A percentile compares a stretch with the other conserved stretches of the same genome.
These are phyloP conservation scores for Eucommia ulmoides DNA, from an alignment of 257 asterid species.

Conservation along the genomic window DNA sequence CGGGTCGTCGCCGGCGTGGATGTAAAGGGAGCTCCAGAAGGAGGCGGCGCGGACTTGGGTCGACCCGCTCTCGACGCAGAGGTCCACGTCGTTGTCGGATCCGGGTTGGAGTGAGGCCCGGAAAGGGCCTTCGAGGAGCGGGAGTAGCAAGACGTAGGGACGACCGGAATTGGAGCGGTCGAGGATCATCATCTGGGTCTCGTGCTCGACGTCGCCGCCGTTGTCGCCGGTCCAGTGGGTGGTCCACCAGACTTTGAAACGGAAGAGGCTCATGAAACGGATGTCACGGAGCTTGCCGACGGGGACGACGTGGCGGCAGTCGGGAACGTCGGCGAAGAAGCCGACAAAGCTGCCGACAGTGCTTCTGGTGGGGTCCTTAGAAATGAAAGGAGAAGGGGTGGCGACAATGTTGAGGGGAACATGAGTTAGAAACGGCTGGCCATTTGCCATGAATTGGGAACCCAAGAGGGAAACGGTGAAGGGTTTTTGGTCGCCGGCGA, in stretches of 20 bases:
- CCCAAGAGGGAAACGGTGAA: slow-evolving; percentile 12
- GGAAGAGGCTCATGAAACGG: slow-evolving; percentile 21
- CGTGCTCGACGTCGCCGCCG: slow-evolving; percentile 16
- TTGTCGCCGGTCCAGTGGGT: slow-evolving; percentile 19
- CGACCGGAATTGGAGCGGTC: slow-evolving; percentile 12
- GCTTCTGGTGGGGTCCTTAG: slow-evolving; percentile 7
- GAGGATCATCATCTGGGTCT: slow-evolving; percentile 17
- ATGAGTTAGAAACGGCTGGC: slow-evolving; percentile 16
- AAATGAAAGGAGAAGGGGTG: slow-evolving; percentile 9
- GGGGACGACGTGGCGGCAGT: slow-evolving; percentile 19
- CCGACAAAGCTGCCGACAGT: slow-evolving; percentile 16
- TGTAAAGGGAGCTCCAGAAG: slow-evolving; percentile 7
- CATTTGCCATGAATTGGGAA: slow-evolving; percentile 15
- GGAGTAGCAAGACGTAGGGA: slow-evolving; percentile 15
- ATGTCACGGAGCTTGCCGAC: slow-evolving; percentile 15
- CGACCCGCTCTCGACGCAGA: slow-evolving; percentile 15
- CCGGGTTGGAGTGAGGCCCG: slow-evolving; percentile 13
- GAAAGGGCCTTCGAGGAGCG: slow-evolving; percentile 14
- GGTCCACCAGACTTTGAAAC: slow-evolving; percentile 30
- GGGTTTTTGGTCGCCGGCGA: slow-evolving; percentile 4
- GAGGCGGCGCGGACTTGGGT: slow-evolving; percentile 4
- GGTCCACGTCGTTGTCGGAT: slow-evolving; percentile 5
- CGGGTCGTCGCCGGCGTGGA: slow-evolving; percentile 16
- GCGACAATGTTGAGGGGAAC: slow-evolving; percentile 11
- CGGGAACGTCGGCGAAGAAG: slow-evolving; percentile 6